phyloP scores from a whole-genome alignment of 2,329 filamentous ascomycete genomes.

The Fusarium sororula region DNA sequence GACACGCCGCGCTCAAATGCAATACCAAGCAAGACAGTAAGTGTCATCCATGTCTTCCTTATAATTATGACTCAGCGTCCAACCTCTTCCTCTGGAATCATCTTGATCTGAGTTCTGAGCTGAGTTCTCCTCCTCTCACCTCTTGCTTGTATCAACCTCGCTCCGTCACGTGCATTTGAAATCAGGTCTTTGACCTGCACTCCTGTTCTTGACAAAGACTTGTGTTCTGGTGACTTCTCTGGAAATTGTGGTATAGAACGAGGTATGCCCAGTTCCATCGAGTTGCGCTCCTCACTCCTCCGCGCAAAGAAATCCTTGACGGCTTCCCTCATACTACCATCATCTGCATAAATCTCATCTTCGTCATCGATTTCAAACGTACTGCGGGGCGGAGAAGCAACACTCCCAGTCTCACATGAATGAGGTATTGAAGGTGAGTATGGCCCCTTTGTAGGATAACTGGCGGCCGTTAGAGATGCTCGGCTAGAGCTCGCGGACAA shows the following conservation, averaged over 20 bases:
- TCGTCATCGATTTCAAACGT: slow-evolving; percentile 49
- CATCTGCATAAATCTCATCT: slow-evolving; percentile 28
- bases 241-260: slow-evolving; percentile 14
- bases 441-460: slow-evolving; percentile 28
- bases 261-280: slow-evolving; percentile 13
- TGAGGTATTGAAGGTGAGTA: slow-evolving; percentile 22
- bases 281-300: slow-evolving; percentile 35
- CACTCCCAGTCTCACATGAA: slow-evolving; percentile 16
- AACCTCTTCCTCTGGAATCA: slow-evolving; percentile 43
- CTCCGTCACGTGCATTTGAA: slow-evolving; percentile 36
- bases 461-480: slow-evolving; percentile 18
- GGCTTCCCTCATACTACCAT: slow-evolving; percentile 28
- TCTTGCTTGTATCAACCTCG: slow-evolving; percentile 34
- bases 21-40: slow-evolving; percentile 9
- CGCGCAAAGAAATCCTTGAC: slow-evolving; percentile 38
- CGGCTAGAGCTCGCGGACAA: slow-evolving; percentile 22
- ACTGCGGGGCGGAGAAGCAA: slow-evolving; percentile 38
- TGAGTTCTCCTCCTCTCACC: slow-evolving; percentile 49
- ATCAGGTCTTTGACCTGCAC: slow-evolving; percentile 40
- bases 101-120: slow-evolving; percentile 50
- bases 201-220: slow-evolving; percentile 32
- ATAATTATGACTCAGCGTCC: slow-evolving; percentile 6
- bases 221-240: slow-evolving; percentile 10
- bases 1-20: slow-evolving; percentile 32
- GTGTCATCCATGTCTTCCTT: neutral